These are phyloP conservation scores for Saccharomycodes ludwigii DNA, from an alignment of 805 yeast species.

Conservation along the genomic window DNA sequence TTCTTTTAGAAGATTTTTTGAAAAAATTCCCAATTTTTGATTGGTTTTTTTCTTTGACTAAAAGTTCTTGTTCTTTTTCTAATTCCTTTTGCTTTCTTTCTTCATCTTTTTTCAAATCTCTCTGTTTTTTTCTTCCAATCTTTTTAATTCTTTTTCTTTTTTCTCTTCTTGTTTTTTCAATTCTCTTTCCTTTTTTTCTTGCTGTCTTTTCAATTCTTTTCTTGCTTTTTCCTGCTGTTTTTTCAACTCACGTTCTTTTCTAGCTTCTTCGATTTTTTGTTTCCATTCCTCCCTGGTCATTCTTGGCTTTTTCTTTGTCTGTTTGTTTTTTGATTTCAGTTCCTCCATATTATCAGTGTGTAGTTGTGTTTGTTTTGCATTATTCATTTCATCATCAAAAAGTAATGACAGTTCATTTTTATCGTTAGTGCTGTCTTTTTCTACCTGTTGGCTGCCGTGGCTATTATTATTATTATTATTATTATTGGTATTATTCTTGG, in stretches of 20 bases:
- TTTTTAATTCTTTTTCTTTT: conserved; percentile 10
- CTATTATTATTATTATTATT: too few relatives aligned
- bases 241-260: conserved; percentile 10
- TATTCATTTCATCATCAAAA: too few relatives aligned
- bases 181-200: conserved; percentile 14
- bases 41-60: conserved; percentile 26
- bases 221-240: conserved; percentile 9
- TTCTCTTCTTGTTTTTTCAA: conserved; percentile 15
- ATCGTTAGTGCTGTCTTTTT: too few relatives aligned
- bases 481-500: too few relatives aligned
- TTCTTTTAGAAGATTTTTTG: conserved; percentile 21
- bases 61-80: conserved; percentile 17
- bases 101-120: conserved; percentile 6
- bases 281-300: conserved; percentile 7
- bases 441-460: too few relatives aligned
- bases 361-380: too few relatives aligned
- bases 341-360: too few relatives aligned
- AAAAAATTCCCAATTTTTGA: conserved; percentile 26
- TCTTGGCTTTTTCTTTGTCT: conserved; percentile 5
- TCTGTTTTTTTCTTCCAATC: conserved; percentile 1
- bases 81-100: conserved; percentile 17
- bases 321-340: too few relatives aligned
- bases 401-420: too few relatives aligned
- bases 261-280: conserved; percentile 8
- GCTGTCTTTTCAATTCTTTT: conserved; percentile 12